A percentile compares a stretch with the other conserved stretches of the same genome.
Evolutionary conservation across 495 filamentous ascomycete species (phyloP).

Genomic region (Hypoxylon rickii): DNA sequence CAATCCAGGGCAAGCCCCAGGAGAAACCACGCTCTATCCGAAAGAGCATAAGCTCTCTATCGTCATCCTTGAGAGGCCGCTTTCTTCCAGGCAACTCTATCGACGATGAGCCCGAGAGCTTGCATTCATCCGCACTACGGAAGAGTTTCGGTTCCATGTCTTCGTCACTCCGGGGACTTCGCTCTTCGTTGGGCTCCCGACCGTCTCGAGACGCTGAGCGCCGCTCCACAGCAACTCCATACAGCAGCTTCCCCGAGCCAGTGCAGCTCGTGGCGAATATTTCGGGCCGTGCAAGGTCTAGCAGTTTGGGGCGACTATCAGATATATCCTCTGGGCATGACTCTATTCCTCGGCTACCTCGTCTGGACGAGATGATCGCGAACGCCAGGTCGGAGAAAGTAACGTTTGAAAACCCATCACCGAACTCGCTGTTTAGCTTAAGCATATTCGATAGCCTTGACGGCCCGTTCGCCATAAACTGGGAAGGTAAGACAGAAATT

Average conservation of each 20-base stretch:
- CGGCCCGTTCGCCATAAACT: not conserved
- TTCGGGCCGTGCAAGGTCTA: not conserved
- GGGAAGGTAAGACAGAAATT: slow-evolving; percentile 9
- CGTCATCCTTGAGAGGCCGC: slow-evolving; percentile 18
- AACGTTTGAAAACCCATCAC: not conserved
- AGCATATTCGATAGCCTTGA: slow-evolving; percentile 24
- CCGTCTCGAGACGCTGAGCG: slow-evolving; percentile 9
- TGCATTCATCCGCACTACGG: slow-evolving; percentile 15
- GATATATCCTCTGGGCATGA: not conserved
- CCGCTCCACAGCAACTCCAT: slow-evolving; percentile 2
- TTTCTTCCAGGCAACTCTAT: slow-evolving; percentile 1
- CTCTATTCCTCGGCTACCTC: slow-evolving; percentile 26
- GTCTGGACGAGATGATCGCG: slow-evolving; percentile 19
- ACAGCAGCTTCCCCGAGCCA: not conserved
- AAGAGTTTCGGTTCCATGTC: slow-evolving; percentile 35
- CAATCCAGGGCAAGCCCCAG: not conserved
- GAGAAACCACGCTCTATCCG: slow-evolving; percentile 7
- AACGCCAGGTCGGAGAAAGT: not conserved
- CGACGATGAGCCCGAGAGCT: slow-evolving; percentile 7
- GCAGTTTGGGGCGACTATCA: slow-evolving; percentile 19
- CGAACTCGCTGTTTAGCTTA: slow-evolving; percentile 12
- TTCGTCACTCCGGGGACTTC: slow-evolving; percentile 27
- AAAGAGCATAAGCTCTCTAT: slow-evolving; percentile 23
- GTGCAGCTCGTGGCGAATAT: not conserved
- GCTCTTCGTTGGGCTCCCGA: slow-evolving; percentile 7